A percentile compares a stretch with the other conserved stretches of the same genome.
Conservation (phyloP, 2,329 filamentous ascomycete species). For the Fusarium decemcellulare region DNA sequence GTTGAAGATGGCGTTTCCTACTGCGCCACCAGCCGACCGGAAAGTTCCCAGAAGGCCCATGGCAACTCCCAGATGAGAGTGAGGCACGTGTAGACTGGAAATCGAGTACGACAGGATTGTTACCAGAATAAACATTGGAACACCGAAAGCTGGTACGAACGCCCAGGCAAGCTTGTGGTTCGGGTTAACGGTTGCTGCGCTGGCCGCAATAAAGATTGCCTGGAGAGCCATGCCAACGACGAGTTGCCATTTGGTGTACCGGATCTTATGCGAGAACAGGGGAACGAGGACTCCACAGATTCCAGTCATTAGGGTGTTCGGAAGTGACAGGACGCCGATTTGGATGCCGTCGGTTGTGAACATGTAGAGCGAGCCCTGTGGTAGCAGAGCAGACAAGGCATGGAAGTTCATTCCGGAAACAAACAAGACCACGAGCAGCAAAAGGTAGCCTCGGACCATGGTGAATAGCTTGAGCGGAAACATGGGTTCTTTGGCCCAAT, state of each 20-base stretch:
- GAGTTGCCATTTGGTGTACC: conserved; percentile 25
- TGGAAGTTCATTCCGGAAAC: conserved; percentile 31
- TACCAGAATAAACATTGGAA: conserved; percentile 25
- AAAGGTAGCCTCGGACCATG: conserved; percentile 8
- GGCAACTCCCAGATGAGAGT: conserved; percentile 28
- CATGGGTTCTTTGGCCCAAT: conserved; percentile 11
- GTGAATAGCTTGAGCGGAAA: conserved; percentile 10
- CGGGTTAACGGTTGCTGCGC: conserved; percentile 28
- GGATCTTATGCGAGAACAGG: conserved; percentile 2
- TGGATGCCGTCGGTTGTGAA: conserved; percentile 27
- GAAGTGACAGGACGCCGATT: conserved; percentile 15
- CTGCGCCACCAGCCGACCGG: conserved; percentile 18
- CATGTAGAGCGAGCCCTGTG: conserved; percentile 31
- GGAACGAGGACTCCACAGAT: conserved; percentile 8
- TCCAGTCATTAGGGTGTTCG: conserved; percentile 5
- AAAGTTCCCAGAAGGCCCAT: conserved; percentile 30
- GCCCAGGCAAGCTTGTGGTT: conserved; percentile 30
- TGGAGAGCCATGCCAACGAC: conserved; percentile 15
- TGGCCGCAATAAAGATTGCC: conserved; percentile 23
- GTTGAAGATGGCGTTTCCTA: conserved; percentile 28
- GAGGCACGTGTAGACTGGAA: conserved; percentile 28
- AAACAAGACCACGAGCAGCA: conserved; percentile 17
- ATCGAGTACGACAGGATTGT: conserved; percentile 27
- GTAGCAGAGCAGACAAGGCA: conserved; percentile 21
- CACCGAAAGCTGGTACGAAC: conserved; percentile 29